Percentiles rank a stretch among this genome's conserved stretches.
Evolutionary conservation across 371 early-diverging fungal genomes (phyloP).

Genomic region (Apophysomyces elegans): DNA sequence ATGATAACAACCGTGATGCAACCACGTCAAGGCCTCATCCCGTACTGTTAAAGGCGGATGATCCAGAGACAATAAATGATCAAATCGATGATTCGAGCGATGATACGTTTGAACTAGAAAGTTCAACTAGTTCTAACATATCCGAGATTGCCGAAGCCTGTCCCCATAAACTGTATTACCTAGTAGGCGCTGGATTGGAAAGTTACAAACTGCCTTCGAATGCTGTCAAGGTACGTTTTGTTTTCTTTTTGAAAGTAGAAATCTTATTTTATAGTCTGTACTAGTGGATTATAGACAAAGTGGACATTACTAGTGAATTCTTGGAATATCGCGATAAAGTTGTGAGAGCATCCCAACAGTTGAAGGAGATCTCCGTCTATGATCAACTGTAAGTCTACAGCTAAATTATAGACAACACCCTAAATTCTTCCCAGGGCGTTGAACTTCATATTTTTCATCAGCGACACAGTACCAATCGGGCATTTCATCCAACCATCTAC

Average conservation of each 20-base stretch:
- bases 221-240: slow-evolving; percentile 2
- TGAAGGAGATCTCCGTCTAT: background rate
- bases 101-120: background rate
- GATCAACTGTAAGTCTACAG: background rate
- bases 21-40: too few relatives aligned
- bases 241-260: background rate
- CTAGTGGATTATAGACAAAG: slow-evolving; percentile 3
- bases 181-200: background rate
- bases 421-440: slow-evolving; percentile 5
- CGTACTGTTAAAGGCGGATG: background rate
- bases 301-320: background rate
- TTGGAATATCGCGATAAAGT: slow-evolving; percentile 3
- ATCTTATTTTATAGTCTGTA: background rate
- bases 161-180: background rate
- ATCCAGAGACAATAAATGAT: background rate
- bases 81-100: background rate
- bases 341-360: background rate
- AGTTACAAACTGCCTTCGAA: background rate
- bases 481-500: slow-evolving; percentile 8
- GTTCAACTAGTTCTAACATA: background rate
- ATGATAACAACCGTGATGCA: background rate
- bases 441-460: slow-evolving; percentile 4
- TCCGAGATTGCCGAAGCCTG: background rate
- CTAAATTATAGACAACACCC: background rate
- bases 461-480: slow-evolving; percentile 4